Evolutionary conservation across 192 early-diverging fungal genomes (phyloP), one percentile per base, ranked within the genome.

Genomic region (Mortierella alpina): DNA sequence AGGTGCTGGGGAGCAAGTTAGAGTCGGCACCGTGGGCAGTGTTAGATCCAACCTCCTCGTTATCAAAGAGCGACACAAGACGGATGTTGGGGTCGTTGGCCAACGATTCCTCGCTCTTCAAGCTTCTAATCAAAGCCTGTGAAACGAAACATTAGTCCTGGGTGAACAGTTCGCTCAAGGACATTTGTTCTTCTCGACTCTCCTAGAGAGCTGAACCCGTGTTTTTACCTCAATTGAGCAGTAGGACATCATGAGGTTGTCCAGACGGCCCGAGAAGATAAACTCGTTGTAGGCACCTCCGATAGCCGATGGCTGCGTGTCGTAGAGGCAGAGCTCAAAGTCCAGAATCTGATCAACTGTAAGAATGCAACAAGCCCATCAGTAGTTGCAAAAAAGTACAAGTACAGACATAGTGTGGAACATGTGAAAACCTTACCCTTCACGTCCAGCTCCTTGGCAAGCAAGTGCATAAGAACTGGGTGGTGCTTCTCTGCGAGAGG

Each of bases 181-280:
- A 15, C 20, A 68, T 22, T 2, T 22, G 11, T 56, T 61, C 52
- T 56, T 61, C 52, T 31, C 31, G 3, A 31, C 31, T 31, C 31
- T 31, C 31, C 3, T 3, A 31, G 31, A 31, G 31, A 31, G 31
- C 1, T 31, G 1, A 31, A 31, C 31, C 31, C 31, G 31, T 51
- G 22, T 54, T 18, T 18, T 40, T 63, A 72, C 68, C 63, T 82
- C 71, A 53, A 82, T 63, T 23, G 67, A 93, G 83, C 95, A 96
- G 86, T 89, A 99, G n/a, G 95, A 95, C 92, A 95, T 96, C 87
- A 94, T 94, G 59, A 98, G 87, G 88, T 99, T 99, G 84, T 99
- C 98, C 55, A 97, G 86, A 23, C 98, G 92, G 42, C 95, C 88
- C 3, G 97, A 95, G 76, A 95, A 96, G 68, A 99, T 93, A 66